Evolutionary conservation across 2,329 filamentous ascomycete genomes (phyloP), one percentile per base, ranked within the genome.

Genomic region (Trichoderma endophyticum): DNA sequence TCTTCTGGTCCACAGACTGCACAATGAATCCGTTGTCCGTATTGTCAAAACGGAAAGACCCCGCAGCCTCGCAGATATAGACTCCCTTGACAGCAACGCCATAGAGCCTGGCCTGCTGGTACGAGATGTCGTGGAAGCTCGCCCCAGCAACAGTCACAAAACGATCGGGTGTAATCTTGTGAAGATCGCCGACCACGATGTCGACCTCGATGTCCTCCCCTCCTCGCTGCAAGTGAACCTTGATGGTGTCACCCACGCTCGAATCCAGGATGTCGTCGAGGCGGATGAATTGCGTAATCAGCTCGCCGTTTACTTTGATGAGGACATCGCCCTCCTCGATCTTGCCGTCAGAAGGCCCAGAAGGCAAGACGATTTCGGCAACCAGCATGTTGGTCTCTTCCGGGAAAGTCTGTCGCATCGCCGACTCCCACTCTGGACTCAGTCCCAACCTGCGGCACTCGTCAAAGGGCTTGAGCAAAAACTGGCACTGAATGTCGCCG

Each of bases 401-500:
- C 1, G 97, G 96, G 76, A 97, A 97, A 30, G 89, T 86, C 76
- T 92, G 90, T 39, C 96, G 91, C 74, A 97, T 90, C 71, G 91
- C 90, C 48, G 93, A 91, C 84, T 99, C 96, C 91, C 94, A 97
- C 66, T 94, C 88, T 0, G 94, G 87, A 2, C 89, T 93, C 73
- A 99, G 85, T 8, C 96, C 96, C 12, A 99, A 86, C 73, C 96
- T 89, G 70, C 95, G 91, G 81, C 96, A 98, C 81, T 99, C 97
- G 77, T 99, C 97, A 77, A 99, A 99, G 0, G 96, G 94, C 82
- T 98, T 98, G 74, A 99, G 88, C 68, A 98, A 88, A 88, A 97
- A 99, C 80, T 99, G 96, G 74, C 94, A 97, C 82, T 99, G 96
- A 64, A 99, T 97, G n/a, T 96, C 97, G 62, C 96, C 96, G 77